Percentiles rank a stretch among this genome's conserved stretches.
phyloP scores from a whole-genome alignment of 345 rosid species.

The Rhodamnia rubescens region DNA sequence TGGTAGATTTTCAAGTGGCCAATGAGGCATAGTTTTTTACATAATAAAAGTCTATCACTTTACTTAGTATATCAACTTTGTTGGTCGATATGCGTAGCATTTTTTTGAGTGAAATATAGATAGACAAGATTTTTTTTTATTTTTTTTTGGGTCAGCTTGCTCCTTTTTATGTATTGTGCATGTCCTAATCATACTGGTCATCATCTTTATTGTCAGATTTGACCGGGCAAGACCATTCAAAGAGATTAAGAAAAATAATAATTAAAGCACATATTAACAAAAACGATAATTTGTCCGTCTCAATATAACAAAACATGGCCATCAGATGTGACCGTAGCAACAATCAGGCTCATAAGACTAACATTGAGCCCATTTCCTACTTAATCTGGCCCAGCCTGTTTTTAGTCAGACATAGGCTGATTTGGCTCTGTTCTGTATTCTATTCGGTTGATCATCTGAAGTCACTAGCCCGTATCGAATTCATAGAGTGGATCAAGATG shows the following conservation, averaged over 20 bases:
- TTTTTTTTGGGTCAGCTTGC: not conserved
- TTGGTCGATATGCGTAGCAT: too few relatives aligned
- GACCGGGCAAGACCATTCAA: not conserved
- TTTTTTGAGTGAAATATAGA: too few relatives aligned
- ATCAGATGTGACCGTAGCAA: not conserved
- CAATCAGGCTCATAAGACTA: not conserved
- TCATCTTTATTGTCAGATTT: not conserved
- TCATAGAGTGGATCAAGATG: not conserved
- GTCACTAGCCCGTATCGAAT: not conserved
- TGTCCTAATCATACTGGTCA: not conserved
- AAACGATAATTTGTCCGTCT: not conserved
- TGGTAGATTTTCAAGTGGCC: too few relatives aligned
- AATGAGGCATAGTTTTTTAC: too few relatives aligned
- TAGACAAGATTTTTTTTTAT: too few relatives aligned
- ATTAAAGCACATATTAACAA: rapidly evolving
- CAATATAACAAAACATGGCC: not conserved
- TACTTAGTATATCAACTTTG: too few relatives aligned
- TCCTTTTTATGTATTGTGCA: not conserved
- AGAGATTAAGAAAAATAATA: not conserved
- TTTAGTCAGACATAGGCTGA: not conserved
- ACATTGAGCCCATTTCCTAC: not conserved
- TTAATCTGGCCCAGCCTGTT: not conserved
- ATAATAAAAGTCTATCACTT: too few relatives aligned
- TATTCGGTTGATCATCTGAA: not conserved
- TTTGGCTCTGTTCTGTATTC: not conserved